Conservation (phyloP, 2,329 filamentous ascomycete genomes). For the Parafenestella ontariensis region DNA sequence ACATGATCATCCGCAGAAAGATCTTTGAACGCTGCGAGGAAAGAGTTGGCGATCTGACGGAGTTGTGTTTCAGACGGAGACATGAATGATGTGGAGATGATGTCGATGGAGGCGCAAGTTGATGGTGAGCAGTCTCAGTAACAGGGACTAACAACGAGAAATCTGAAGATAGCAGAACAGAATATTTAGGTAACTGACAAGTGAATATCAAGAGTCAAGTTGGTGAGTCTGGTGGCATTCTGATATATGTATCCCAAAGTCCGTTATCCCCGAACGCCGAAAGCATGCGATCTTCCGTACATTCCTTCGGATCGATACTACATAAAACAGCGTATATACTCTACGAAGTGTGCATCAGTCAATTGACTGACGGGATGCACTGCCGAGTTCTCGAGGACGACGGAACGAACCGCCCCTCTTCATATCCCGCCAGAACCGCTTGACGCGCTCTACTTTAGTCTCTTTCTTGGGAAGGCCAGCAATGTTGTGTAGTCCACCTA, state of each 20-base stretch:
- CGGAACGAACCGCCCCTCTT: background rate
- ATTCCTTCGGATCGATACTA: no score
- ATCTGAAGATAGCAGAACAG: background rate
- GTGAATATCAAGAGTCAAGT: background rate
- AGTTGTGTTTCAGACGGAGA: background rate
- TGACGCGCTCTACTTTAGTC: conserved; percentile 4
- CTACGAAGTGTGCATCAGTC: background rate
- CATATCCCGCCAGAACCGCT: conserved; percentile 5
- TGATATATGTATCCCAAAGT: background rate
- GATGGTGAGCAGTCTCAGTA: background rate
- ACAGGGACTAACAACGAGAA: background rate
- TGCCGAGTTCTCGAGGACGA: background rate
- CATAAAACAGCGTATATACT: background rate
- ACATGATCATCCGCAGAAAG: background rate
- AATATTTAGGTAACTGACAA: background rate
- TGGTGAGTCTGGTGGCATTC: background rate
- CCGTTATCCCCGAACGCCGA: background rate
- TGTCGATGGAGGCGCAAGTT: background rate
- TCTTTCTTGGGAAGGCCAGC: background rate
- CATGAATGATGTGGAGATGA: background rate
- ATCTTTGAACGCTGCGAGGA: conserved; percentile 1
- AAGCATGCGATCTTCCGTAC: background rate
- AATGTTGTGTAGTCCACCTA: conserved; percentile 12
- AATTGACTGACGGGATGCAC: background rate
- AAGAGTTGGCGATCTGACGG: background rate